Evolutionary conservation across 2,329 filamentous ascomycete species (phyloP), one percentile per base, ranked within the genome.

Genomic region (Metarhizium humberi): DNA sequence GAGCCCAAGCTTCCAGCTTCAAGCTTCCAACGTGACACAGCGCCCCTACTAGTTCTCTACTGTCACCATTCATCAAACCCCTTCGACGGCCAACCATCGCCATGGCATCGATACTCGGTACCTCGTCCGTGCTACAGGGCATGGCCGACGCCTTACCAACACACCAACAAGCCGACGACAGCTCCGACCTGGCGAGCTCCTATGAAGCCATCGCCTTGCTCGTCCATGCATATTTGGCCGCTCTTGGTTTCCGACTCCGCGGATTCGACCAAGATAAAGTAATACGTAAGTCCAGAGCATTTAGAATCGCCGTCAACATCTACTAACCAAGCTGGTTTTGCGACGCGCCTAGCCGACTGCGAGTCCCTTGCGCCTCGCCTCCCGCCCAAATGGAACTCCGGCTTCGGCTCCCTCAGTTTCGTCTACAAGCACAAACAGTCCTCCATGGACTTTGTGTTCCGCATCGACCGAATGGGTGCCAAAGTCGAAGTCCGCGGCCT

Each of bases 351-450:
- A 68, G 62, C 61, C 34, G 74, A 81, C 65, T 82, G 82, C 64
- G 74, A 79, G 55, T 68, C 76, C 50, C 71, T 82, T 49, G 78
- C 82, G 10, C 82, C 81, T 8, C 78, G 84, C 36, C 78, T 97
- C 2, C 89, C 90, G 0, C 56, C 79, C 16, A 80, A 84, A 72
- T 97, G 94, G 94, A 96, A 96, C 70, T 75, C 83, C 13, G 81
- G 81, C 20, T 79, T 80, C 56, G 82, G 82, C 58, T 84, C 85
- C 14, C 87, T 90, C 67, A 82, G 86, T 55, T 96, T 97, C 71
- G 83, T 91, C 59, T 97, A 97, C 73, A 83, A 84, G 3, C 92
- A 96, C 70, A 77, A 82, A 29, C 89, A 95, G 67, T 95, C 90
- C 0, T 85, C 90, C 16, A 89, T 92, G 81, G 82, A 86, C 57